These are phyloP conservation scores for Eucalyptus cladocalyx DNA, from an alignment of 345 rosid species.

Conservation along the genomic window DNA sequence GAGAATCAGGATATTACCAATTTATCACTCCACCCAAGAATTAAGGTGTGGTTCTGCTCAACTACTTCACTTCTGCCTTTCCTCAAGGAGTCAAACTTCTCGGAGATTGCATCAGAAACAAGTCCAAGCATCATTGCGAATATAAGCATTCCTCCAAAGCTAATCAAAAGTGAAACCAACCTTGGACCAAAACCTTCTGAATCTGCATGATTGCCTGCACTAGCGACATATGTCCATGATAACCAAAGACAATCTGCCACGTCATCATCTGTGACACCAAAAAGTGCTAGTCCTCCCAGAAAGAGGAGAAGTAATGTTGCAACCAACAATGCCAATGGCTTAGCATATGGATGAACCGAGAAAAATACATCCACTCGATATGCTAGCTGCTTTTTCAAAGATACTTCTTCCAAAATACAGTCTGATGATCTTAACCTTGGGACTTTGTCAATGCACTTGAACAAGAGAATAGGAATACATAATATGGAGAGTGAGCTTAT, in stretches of 20 bases:
- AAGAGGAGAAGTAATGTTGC: constrained; percentile 53
- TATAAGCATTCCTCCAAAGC: constrained; percentile 79
- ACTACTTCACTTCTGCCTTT: constrained; percentile 67
- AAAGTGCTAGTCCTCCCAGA: constrained; percentile 62
- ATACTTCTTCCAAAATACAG: constrained; percentile 31
- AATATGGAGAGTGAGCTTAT: constrained; percentile 27
- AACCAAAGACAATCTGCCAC: constrained; percentile 67
- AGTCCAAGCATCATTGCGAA: constrained; percentile 83
- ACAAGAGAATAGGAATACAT: constrained; percentile 27
- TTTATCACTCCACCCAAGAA: constrained; percentile 85
- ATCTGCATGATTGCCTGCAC: constrained; percentile 57
- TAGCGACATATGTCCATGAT: constrained; percentile 64
- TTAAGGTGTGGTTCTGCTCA: constrained; percentile 58
- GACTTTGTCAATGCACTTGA: constrained; percentile 36
- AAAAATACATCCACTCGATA: constrained; percentile 36
- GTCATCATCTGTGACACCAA: constrained; percentile 46
- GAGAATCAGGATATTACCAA: constrained; percentile 35
- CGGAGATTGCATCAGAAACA: constrained; percentile 67
- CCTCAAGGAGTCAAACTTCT: constrained; percentile 64
- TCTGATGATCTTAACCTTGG: constrained; percentile 37
- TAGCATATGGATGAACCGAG: constrained; percentile 64
- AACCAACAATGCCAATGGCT: constrained; percentile 48
- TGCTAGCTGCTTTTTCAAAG: constrained; percentile 44
- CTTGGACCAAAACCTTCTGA: constrained; percentile 61
- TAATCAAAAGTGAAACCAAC: constrained; percentile 59